phyloP scores from a whole-genome alignment of 257 asterid genomes.

The Thymus quinquecostatus region DNA sequence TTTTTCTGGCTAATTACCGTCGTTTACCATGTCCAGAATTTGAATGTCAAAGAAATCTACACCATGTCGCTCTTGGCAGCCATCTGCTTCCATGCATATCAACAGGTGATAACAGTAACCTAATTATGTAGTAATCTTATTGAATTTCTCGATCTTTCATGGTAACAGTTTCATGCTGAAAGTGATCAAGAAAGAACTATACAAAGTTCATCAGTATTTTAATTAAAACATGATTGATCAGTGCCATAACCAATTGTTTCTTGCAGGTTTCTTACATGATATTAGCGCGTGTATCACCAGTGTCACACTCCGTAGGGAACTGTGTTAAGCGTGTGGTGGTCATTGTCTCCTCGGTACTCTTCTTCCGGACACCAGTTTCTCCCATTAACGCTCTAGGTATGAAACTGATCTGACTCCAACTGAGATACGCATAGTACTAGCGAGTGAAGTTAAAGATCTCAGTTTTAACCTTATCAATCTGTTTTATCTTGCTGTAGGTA shows the following conservation, averaged over 20 bases:
- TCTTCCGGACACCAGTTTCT: conserved; percentile 88
- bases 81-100: conserved; percentile 89
- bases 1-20: conserved; percentile 14
- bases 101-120: conserved; percentile 56
- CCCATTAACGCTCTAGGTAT: conserved; percentile 72
- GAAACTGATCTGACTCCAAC: background rate
- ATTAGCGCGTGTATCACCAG: conserved; percentile 89
- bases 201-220: background rate
- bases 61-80: conserved; percentile 70
- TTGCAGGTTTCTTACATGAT: conserved; percentile 91
- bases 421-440: no score
- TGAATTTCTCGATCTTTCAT: background rate
- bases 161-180: background rate
- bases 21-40: conserved; percentile 50
- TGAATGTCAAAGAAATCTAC: conserved; percentile 66
- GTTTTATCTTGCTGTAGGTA: conserved; percentile 49
- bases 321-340: conserved; percentile 94
- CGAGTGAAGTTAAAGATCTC: background rate
- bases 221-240: background rate
- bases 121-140: no score
- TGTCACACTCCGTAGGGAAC: conserved; percentile 94
- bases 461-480: background rate
- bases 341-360: conserved; percentile 82
- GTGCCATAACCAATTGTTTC: conserved; percentile 13
- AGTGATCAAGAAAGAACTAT: background rate